Evolutionary conservation across 202 grass and related monocot genomes (phyloP).

Genomic region (Bolboschoenoplectus hybrid): DNA sequence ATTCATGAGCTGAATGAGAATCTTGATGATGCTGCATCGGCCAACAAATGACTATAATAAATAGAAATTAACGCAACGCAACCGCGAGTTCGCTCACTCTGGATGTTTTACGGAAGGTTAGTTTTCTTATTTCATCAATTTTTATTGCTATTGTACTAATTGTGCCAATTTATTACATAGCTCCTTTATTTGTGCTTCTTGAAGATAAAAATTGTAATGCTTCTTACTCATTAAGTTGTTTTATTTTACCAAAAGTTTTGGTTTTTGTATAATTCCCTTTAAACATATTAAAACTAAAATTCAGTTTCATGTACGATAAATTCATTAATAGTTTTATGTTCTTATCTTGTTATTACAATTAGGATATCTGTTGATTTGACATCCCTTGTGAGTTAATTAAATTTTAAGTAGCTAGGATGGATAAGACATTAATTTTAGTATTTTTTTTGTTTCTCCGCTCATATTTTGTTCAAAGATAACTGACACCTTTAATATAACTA

Average conservation of each 20-base stretch:
- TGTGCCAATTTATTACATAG: background rate
- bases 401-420: too few species aligned
- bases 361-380: background rate
- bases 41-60: conserved; percentile 54
- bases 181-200: background rate
- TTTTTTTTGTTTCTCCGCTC: background rate
- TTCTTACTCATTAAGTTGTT: background rate
- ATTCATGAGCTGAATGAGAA: conserved; percentile 47
- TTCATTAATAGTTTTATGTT: background rate
- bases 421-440: background rate
- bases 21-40: conserved; percentile 96
- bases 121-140: conserved; percentile 29
- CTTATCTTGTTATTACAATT: background rate
- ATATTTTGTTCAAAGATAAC: background rate
- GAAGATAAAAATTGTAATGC: background rate
- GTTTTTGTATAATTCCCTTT: background rate
- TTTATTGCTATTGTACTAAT: background rate
- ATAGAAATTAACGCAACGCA: background rate
- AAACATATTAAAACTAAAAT: background rate
- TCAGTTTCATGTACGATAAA: background rate
- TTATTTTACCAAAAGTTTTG: background rate
- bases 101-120: conserved; percentile 1
- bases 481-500: background rate
- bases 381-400: background rate
- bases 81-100: background rate